Percentiles rank a stretch among this genome's conserved stretches.
Evolutionary conservation across 805 yeast species (phyloP).

Genomic region (Wickerhamomyces sydowiorum): DNA sequence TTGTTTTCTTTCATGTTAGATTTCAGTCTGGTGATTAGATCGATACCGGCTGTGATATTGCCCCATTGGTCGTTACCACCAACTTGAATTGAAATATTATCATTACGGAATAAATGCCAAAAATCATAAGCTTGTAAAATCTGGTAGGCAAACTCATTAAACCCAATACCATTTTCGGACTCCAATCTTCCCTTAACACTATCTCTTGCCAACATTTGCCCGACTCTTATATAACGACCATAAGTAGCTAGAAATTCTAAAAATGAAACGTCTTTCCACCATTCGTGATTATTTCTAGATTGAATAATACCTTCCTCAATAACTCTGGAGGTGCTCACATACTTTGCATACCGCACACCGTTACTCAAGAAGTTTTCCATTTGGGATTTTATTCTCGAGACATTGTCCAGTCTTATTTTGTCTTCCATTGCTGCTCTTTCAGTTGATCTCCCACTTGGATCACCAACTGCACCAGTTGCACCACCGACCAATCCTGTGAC

Average conservation of each 20-base stretch:
- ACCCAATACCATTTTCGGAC: constrained; percentile 76
- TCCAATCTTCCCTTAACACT: constrained; percentile 72
- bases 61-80: constrained; percentile 99
- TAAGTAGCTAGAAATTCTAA: constrained; percentile 70
- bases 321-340: constrained; percentile 16
- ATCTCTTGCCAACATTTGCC: constrained; percentile 85
- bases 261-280: constrained; percentile 83
- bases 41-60: constrained; percentile 93
- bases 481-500: constrained; percentile 87
- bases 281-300: constrained; percentile 60
- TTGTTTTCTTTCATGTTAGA: constrained; percentile 15
- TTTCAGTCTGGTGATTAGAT: constrained; percentile 62
- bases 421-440: constrained; percentile 63
- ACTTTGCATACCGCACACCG: constrained; percentile 58
- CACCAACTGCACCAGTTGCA: constrained; percentile 95
- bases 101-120: constrained; percentile 62
- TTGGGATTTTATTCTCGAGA: constrained; percentile 54
- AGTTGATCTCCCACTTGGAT: constrained; percentile 86
- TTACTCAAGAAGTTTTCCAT: constrained; percentile 51
- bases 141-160: constrained; percentile 92
- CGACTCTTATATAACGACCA: constrained; percentile 76
- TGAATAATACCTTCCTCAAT: constrained; percentile 35
- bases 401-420: constrained; percentile 48
- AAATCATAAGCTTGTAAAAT: constrained; percentile 91
- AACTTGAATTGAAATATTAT: constrained; percentile 65